These are phyloP conservation scores for Geranium rotundifolium DNA, from an alignment of 345 rosid genomes.

Conservation along the genomic window DNA sequence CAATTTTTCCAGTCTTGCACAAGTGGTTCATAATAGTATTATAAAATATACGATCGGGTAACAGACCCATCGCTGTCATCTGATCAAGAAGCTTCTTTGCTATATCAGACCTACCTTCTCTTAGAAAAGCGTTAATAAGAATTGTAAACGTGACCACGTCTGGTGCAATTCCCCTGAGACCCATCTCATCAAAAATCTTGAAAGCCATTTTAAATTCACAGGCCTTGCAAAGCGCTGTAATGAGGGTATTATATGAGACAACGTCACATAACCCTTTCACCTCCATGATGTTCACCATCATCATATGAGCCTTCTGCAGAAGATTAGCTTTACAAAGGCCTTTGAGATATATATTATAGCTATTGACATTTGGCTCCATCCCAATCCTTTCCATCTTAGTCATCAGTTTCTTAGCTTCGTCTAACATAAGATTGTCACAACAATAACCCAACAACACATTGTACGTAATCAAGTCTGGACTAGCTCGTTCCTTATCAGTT, in stretches of 20 bases:
- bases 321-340: constrained; percentile 50
- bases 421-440: constrained; percentile 45
- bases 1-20: constrained; percentile 66
- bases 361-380: constrained; percentile 54
- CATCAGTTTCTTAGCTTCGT: constrained; percentile 42
- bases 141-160: constrained; percentile 71
- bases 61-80: constrained; percentile 48
- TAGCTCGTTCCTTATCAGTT: too few relatives aligned
- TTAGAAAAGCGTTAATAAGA: constrained; percentile 62
- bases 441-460: constrained; percentile 57
- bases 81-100: constrained; percentile 61
- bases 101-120: constrained; percentile 41
- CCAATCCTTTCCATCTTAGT: constrained; percentile 48
- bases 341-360: constrained; percentile 65
- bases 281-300: constrained; percentile 56
- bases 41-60: constrained; percentile 64
- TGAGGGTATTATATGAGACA: constrained; percentile 75
- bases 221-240: constrained; percentile 45
- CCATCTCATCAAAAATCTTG: constrained; percentile 66
- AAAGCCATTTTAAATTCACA: constrained; percentile 37
- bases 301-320: constrained; percentile 41
- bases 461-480: constrained; percentile 58
- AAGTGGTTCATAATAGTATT: constrained; percentile 66
- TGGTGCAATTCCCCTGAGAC: constrained; percentile 39
- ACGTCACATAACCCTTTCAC: constrained; percentile 59